Evolutionary conservation across 2,329 filamentous ascomycete genomes (phyloP), one percentile per base, ranked within the genome.

Genomic region (Chaetomiaceae sp.): DNA sequence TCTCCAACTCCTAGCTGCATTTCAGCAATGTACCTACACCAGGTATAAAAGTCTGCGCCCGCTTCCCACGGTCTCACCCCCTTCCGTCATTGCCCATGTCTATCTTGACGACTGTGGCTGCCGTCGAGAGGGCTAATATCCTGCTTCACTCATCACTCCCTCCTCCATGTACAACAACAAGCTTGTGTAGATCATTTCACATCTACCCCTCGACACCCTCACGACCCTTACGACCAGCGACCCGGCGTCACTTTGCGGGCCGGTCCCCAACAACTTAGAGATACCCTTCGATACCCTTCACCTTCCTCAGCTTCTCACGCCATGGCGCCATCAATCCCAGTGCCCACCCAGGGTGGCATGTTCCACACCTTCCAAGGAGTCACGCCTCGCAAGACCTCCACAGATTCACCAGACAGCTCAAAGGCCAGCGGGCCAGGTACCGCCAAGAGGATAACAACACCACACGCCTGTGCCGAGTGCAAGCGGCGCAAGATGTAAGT

Each of bases 401-500:
- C 70, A 46, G 74, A 77, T 49, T 72, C 71, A 42, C 68, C 65
- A 54, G 68, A 69, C 29, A 68, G 64, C 61, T 63, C 68, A 53
- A 77, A 75, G 57, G 60, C 73, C 23, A 72, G 67, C 51, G 69
- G 69, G 33, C 65, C 63, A 8, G 61, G 63, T 20, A 66, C 69
- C 8, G 68, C 71, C 44, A 78, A 79, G 67, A 73, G 78, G 59
- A 78, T 79, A 62, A 80, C 78, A 33, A 81, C 77, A 54, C 75
- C 77, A 23, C 78, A 87, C 64, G 87, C 87, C 34, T 90, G 87
- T 67, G 84, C 87, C 44, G 86, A 88, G 63, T 90, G 88, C 72
- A 85, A 90, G 65, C 79, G 88, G 61, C 81, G 88, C 57, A 94
- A 92, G 70, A 92, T 92, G 75, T 76, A 67, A 64, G 72, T 56